phyloP scores from a whole-genome alignment of 2,329 filamentous ascomycete species.

The Hypoxylon sp. region DNA sequence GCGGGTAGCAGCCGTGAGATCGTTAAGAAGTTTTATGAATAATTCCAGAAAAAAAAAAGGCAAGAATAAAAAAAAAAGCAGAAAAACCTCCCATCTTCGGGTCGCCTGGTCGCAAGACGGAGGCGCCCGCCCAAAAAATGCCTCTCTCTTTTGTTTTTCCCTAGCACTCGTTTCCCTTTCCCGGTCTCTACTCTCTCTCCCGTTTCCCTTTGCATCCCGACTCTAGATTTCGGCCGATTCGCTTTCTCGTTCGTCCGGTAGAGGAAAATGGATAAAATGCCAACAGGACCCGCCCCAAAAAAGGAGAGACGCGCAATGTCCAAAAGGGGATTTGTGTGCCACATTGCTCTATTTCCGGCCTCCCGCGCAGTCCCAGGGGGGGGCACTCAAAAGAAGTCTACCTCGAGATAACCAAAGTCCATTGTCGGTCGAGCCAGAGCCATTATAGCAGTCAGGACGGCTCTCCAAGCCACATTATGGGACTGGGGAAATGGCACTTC shows the following conservation, averaged over 20 bases:
- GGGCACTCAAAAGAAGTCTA: constrained; percentile 42
- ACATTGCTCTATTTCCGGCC: constrained; percentile 27
- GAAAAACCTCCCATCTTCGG: constrained; percentile 27
- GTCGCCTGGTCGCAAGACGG: constrained; percentile 20
- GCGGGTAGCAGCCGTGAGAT: constrained; percentile 42
- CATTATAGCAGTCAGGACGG: constrained; percentile 15
- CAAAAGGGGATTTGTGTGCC: constrained; percentile 8
- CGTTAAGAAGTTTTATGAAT: constrained; percentile 47
- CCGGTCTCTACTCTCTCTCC: constrained; percentile 23
- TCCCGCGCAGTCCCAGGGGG: constrained; percentile 28
- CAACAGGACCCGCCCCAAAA: constrained; percentile 21
- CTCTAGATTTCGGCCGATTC: constrained; percentile 37
- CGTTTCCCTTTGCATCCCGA: constrained; percentile 19
- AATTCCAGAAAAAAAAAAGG: constrained; percentile 25
- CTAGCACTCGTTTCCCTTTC: constrained; percentile 23
- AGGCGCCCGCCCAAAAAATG: constrained; percentile 30
- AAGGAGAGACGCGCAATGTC: constrained; percentile 1
- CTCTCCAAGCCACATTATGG: constrained; percentile 23
- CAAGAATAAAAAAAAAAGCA: constrained; percentile 22
- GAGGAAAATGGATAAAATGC: constrained; percentile 24
- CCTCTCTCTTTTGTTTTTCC: constrained; percentile 30
- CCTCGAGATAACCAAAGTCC: constrained; percentile 41
- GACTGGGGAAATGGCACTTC: constrained; percentile 21
- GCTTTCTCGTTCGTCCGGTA: constrained; percentile 25
- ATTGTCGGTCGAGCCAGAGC: constrained; percentile 22